Evolutionary conservation across 805 yeast genomes (phyloP), one percentile per base, ranked within the genome.

Genomic region (Wickerhamiella lipophila): DNA sequence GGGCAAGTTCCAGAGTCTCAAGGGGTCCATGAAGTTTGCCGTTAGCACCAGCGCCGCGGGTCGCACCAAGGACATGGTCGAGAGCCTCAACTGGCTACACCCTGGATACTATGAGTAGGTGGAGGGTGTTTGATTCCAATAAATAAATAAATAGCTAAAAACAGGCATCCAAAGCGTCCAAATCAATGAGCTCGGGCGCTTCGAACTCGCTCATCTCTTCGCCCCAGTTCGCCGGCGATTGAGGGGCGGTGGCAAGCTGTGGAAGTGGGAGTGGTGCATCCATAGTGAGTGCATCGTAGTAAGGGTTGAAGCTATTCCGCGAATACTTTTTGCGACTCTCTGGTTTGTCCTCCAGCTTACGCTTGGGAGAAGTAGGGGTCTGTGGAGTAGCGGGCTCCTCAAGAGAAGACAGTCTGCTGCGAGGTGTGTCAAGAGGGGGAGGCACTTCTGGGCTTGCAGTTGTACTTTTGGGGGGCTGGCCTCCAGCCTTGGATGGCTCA

Each of bases 51-150:
- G 76, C 52, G 78, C 83, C 5, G 71, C 69, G 29, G 94, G 85
- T 13, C 81, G 83, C 58, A 79, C 81, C 59, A 73, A 75, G 56
- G 83, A 80, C 53, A 69, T 86, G 52, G 72, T 83, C 58, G 78
- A 79, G 60, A 83, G 83, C 67, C 77, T 92, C 77, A 87, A 83
- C 65, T 92, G 64, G 64, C 70, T 92, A 58, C 86, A 83, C 71
- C 97, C 97, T 9, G 94, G 88, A 30, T 83, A 49, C 47, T 49
- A 49, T 30, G 32, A 34, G 6, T 34, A 42, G 32, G 11, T 6
- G 13, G n/a, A 29, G 13, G 32, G 32, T 29, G 11, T 19, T 16
- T 18, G 15, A 3, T 26, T 9, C 12, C 29, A 39, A 48, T 43
- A 49, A 51, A 51, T 53, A 50, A 52, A 53, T 53, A 50, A 46